These are phyloP conservation scores for Yamadazyma akitaensis DNA, from an alignment of 805 yeast species.

Conservation along the genomic window DNA sequence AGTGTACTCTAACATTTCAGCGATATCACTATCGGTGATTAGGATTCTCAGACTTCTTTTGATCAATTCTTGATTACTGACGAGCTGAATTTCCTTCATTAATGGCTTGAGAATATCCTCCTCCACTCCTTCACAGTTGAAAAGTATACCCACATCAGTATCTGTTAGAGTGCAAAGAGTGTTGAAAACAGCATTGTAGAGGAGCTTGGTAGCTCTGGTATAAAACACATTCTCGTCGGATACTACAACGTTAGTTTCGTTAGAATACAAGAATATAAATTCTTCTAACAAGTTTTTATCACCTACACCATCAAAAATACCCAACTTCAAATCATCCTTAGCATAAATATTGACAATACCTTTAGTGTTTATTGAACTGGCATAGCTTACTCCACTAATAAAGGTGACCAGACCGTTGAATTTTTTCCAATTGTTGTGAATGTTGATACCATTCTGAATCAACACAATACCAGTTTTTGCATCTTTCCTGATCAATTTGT, in stretches of 20 bases:
- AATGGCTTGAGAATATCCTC: slow-evolving; percentile 18
- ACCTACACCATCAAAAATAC: slow-evolving; percentile 21
- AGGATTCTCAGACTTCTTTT: slow-evolving; percentile 7
- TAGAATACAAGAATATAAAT: slow-evolving; percentile 22
- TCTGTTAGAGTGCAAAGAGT: slow-evolving; percentile 39
- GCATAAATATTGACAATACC: slow-evolving; percentile 26
- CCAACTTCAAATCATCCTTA: slow-evolving; percentile 24
- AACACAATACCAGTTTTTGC: slow-evolving; percentile 19
- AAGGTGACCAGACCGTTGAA: slow-evolving; percentile 15
- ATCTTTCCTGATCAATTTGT: slow-evolving; percentile 16
- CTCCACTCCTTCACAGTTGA: slow-evolving; percentile 24
- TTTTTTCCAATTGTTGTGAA: slow-evolving; percentile 22
- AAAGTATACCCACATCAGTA: slow-evolving; percentile 34
- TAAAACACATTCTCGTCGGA: slow-evolving; percentile 22
- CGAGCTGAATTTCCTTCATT: slow-evolving; percentile 20
- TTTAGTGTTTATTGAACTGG: slow-evolving; percentile 27
- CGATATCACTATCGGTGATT: slow-evolving; percentile 17
- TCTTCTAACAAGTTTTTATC: slow-evolving; percentile 21
- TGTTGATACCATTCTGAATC: slow-evolving; percentile 26
- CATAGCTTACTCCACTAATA: slow-evolving; percentile 34
- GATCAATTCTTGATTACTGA: slow-evolving; percentile 23
- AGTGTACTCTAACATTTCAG: slow-evolving; percentile 15
- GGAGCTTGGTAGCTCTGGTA: slow-evolving; percentile 60
- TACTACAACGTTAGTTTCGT: slow-evolving; percentile 20
- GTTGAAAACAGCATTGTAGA: slow-evolving; percentile 68